Evolutionary conservation across 2,329 filamentous ascomycete genomes (phyloP).

Genomic region (Juglanconis juglandina): DNA sequence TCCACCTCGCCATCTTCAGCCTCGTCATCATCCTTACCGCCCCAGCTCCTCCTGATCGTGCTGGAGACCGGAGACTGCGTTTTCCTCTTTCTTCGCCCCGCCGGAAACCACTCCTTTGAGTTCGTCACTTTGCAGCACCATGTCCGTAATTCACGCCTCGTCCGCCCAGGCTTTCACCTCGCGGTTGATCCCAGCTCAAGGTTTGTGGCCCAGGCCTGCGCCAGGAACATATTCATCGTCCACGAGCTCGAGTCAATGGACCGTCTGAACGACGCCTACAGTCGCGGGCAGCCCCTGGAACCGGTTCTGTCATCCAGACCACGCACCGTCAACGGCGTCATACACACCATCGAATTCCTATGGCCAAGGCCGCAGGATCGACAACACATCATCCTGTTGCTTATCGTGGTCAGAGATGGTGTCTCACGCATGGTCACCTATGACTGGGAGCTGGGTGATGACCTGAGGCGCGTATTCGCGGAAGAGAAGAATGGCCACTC

Average conservation of each 20-base stretch:
- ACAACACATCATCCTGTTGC: conserved; percentile 70
- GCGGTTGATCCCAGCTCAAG: conserved; percentile 74
- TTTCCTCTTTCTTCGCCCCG: conserved; percentile 66
- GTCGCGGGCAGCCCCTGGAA: conserved; percentile 40
- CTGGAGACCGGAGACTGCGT: conserved; percentile 70
- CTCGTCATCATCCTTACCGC: conserved; percentile 43
- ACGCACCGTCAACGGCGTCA: conserved; percentile 62
- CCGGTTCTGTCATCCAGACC: conserved; percentile 53
- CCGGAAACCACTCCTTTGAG: conserved; percentile 42
- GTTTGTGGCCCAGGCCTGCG: conserved; percentile 66
- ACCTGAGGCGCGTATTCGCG: conserved; percentile 42
- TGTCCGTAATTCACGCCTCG: conserved; percentile 42
- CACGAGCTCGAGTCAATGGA: conserved; percentile 63
- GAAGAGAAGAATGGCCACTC: conserved; percentile 48
- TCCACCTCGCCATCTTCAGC: conserved; percentile 4
- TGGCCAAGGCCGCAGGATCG: conserved; percentile 65
- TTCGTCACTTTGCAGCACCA: conserved; percentile 49
- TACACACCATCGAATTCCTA: conserved; percentile 84
- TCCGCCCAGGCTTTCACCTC: conserved; percentile 61
- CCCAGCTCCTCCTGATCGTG: conserved; percentile 77
- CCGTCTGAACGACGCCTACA: conserved; percentile 49
- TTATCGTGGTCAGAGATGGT: conserved; percentile 53
- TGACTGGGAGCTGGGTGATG: conserved; percentile 56
- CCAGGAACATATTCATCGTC: conserved; percentile 67
- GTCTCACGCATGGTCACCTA: conserved; percentile 53